Evolutionary conservation across 495 filamentous ascomycete genomes (phyloP), one percentile per base, ranked within the genome.

Genomic region (Aspergillus heteromorphus): DNA sequence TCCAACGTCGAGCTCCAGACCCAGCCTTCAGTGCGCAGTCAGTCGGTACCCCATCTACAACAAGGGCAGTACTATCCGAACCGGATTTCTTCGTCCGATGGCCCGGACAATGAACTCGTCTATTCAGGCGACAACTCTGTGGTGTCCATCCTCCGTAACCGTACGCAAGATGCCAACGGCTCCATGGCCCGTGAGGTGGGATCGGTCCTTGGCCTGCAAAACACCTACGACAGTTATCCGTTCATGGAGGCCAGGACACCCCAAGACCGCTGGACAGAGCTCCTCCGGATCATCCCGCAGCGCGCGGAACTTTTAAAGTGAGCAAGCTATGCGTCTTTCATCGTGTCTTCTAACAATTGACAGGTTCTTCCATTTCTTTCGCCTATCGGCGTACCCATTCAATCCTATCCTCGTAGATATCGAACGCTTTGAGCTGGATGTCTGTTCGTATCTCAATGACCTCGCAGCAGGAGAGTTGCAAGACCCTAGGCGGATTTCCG

Each of bases 191-290:
- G 59, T 0, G 68, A 73, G 7, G 58, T 65, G 8, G 62, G 64
- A 0, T 69, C 70, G 14, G 67, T 90, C 7, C 79, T 92, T 18
- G 87, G 87, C 10, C 75, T 91, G 13, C 85, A 89, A 59, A 89
- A 88, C 57, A 87, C 87, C 16, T 76, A 74, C 18, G 79, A 79
- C 18, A 85, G 81, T 27, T 92, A 90, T 65, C 87, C 87, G 3
- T 84, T 92, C 18, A 70, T 69, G 60, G 62, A 72, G 6, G 51
- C 49, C 6, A 68, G 66, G 21, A 67, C 67, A 0, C 65, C 65
- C 0, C 25, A 51, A 1, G 67, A 73, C 9, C 56, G 56, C 16
- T 72, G 69, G 69, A 54, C 25, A 6, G 62, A 63, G 6, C 59
- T 72, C 14, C 38, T 71, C 6, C 52, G 60, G 1, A 51, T 74